Conservation (phyloP, 805 yeast species). For the Cyberlindnera nakhonratchasimensis region DNA sequence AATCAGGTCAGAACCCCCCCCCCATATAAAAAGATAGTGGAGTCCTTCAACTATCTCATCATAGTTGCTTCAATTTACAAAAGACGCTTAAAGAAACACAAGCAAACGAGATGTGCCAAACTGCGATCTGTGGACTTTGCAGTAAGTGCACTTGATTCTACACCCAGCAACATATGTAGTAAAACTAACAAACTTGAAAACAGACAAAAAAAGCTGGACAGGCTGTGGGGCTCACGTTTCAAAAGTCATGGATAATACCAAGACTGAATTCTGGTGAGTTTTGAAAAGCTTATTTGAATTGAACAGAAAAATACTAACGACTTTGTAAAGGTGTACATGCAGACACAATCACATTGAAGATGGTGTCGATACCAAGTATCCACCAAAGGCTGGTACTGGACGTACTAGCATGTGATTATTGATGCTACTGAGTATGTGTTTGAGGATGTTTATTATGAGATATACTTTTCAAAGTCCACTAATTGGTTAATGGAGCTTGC, state of each 20-base stretch:
- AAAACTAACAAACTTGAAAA: not conserved
- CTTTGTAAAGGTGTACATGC: constrained; percentile 46
- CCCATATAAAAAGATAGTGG: too few relatives aligned
- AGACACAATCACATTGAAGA: constrained; percentile 33
- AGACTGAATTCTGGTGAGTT: constrained; percentile 34
- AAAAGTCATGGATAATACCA: constrained; percentile 52
- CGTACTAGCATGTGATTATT: constrained; percentile 33
- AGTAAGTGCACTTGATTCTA: constrained; percentile 16
- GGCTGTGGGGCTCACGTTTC: constrained; percentile 58
- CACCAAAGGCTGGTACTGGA: constrained; percentile 66
- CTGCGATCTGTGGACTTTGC: constrained; percentile 28
- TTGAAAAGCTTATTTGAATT: not conserved
- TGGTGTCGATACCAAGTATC: constrained; percentile 39
- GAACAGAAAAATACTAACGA: not conserved
- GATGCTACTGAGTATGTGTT: not conserved
- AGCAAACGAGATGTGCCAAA: constrained; percentile 21
- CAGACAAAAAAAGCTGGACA: constrained; percentile 55
- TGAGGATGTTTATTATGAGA: too few relatives aligned
- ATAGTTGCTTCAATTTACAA: not conserved
- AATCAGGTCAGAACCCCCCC: too few relatives aligned
- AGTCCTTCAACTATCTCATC: too few relatives aligned
- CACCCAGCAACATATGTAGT: not conserved
- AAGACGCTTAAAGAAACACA: not conserved
- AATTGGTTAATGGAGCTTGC: not conserved
- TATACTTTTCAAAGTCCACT: too few relatives aligned